A percentile compares a stretch with the other conserved stretches of the same genome.
phyloP scores from a whole-genome alignment of 164 flowering plant genomes.

The Magnolia sinica region DNA sequence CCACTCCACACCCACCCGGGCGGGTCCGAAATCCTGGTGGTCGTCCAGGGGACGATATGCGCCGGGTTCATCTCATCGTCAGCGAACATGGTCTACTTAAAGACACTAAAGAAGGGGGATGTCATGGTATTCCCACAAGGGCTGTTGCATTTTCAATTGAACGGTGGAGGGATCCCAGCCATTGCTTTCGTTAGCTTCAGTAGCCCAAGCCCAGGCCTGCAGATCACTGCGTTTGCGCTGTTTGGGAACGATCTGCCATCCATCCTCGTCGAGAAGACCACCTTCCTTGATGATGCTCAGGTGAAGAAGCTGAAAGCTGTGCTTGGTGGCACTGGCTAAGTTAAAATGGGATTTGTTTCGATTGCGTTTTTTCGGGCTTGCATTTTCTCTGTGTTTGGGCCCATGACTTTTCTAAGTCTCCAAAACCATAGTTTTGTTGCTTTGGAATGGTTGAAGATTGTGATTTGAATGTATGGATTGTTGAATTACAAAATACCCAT shows the following conservation, averaged over 20 bases:
- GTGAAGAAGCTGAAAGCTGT: slow-evolving; percentile 68
- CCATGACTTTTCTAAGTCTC: not conserved
- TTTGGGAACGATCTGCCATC: slow-evolving; percentile 55
- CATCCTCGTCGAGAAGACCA: slow-evolving; percentile 35
- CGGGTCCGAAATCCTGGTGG: slow-evolving; percentile 39
- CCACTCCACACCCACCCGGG: slow-evolving; percentile 76
- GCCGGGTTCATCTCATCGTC: slow-evolving; percentile 53
- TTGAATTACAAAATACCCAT: not conserved
- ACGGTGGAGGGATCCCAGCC: slow-evolving; percentile 33
- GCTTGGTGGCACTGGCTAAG: slow-evolving; percentile 57
- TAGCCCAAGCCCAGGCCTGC: slow-evolving; percentile 60
- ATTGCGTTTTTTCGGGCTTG: not conserved
- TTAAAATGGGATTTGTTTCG: not conserved
- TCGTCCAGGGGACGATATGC: slow-evolving; percentile 35
- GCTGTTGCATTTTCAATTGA: slow-evolving; percentile 57
- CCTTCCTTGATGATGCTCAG: slow-evolving; percentile 54
- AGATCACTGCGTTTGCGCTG: slow-evolving; percentile 43
- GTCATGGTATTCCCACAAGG: slow-evolving; percentile 63
- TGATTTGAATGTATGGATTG: not conserved
- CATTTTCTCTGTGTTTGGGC: not conserved
- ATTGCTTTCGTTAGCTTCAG: slow-evolving; percentile 52
- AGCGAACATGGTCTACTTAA: slow-evolving; percentile 35
- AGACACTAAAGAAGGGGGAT: slow-evolving; percentile 48
- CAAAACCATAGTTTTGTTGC: not conserved
- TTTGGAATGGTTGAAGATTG: not conserved